A percentile compares a stretch with the other conserved stretches of the same genome.
Conservation (phyloP, 148 eudicot species). For the Cornus controversa region DNA sequence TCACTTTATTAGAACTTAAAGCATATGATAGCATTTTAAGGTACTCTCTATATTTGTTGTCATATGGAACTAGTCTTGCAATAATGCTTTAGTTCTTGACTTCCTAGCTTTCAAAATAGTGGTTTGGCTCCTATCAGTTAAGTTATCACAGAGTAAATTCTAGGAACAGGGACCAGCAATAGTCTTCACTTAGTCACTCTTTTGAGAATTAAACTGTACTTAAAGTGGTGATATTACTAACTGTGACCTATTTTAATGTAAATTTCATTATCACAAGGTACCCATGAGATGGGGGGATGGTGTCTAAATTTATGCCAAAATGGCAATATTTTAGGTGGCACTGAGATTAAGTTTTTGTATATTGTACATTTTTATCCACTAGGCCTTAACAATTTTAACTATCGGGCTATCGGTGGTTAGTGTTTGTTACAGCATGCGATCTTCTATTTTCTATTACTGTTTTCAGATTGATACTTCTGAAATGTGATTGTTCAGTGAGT, state of each 20-base stretch:
- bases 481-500: conserved; percentile 1
- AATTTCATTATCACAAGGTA: too few relatives aligned
- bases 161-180: not conserved
- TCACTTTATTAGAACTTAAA: not conserved
- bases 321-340: not conserved
- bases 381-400: not conserved
- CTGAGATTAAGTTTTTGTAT: not conserved
- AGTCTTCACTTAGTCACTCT: not conserved
- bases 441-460: not conserved
- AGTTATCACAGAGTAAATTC: not conserved
- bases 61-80: not conserved
- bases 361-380: not conserved
- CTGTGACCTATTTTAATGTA: not conserved
- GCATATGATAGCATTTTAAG: not conserved
- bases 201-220: not conserved
- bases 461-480: not conserved
- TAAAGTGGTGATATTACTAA: not conserved
- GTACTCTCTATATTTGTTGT: not conserved
- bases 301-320: too few relatives aligned
- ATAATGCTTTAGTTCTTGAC: not conserved
- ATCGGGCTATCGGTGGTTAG: too few relatives aligned
- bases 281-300: too few relatives aligned
- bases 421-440: not conserved
- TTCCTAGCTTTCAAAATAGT: not conserved
- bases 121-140: not conserved